Evolutionary conservation across 208 protist genomes (phyloP).

Genomic region (Acanthamoeba polyphaga): DNA sequence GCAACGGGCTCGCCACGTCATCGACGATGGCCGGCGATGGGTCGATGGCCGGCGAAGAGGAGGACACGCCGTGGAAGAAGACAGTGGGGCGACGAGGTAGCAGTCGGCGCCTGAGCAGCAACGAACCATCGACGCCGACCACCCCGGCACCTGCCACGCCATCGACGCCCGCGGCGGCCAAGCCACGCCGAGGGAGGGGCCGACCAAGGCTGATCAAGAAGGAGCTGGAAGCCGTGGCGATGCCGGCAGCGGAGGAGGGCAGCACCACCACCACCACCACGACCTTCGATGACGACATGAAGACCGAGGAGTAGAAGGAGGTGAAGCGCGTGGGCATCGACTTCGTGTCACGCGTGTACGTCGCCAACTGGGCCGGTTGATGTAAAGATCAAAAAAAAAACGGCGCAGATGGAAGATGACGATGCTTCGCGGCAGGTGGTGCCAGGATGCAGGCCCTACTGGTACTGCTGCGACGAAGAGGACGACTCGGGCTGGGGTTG

Average conservation of each 20-base stretch:
- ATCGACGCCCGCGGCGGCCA: neutral
- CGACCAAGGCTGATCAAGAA: neutral
- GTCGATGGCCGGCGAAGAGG: neutral
- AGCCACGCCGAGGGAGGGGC: neutral
- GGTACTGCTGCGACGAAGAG: constrained; percentile 49
- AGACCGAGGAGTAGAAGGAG: too few relatives aligned
- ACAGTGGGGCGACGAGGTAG: neutral
- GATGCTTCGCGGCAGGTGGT: neutral
- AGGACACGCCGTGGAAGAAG: constrained; percentile 23
- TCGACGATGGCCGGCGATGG: neutral
- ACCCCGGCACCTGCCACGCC: neutral
- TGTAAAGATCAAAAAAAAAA: too few relatives aligned
- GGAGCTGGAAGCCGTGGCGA: neutral
- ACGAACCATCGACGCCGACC: neutral
- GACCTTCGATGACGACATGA: too few relatives aligned
- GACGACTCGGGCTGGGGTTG: constrained; percentile 61
- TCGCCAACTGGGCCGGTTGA: too few relatives aligned
- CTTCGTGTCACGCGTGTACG: too few relatives aligned
- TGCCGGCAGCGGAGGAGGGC: too few relatives aligned
- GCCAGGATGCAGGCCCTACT: constrained; percentile 22
- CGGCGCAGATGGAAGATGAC: neutral
- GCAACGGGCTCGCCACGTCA: neutral
- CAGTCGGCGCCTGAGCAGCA: neutral
- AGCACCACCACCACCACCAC: too few relatives aligned
- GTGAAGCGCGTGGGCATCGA: too few relatives aligned